Evolutionary conservation across 768 basidiomycete genomes (phyloP).

Genomic region (Kwoniella botswanensis): DNA sequence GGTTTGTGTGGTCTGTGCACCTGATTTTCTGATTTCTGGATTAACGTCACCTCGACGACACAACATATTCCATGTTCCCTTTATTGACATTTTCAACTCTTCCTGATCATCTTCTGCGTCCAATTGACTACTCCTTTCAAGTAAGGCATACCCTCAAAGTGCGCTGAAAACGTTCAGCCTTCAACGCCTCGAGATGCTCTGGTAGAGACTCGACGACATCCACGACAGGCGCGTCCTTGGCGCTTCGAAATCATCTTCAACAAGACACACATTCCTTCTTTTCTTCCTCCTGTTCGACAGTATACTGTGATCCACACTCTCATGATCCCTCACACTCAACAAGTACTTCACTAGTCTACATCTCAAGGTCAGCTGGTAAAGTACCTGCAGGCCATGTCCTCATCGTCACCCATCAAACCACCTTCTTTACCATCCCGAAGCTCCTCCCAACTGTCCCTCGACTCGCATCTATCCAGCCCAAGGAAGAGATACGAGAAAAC

Average conservation of each 20-base stretch:
- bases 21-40: too few species aligned
- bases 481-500: slow-evolving; percentile 13
- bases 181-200: background rate
- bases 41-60: slow-evolving; percentile 6
- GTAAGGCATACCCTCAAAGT: background rate
- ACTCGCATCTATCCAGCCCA: slow-evolving; percentile 22
- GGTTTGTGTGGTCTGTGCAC: background rate
- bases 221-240: slow-evolving; percentile 1
- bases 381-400: slow-evolving; percentile 10
- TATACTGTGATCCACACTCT: background rate
- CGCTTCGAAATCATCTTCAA: background rate
- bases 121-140: background rate
- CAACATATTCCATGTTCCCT: background rate
- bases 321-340: background rate
- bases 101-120: background rate
- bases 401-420: slow-evolving; percentile 13
- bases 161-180: background rate
- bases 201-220: background rate
- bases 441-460: slow-evolving; percentile 18
- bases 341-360: too few species aligned
- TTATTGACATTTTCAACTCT: background rate
- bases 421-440: slow-evolving; percentile 15
- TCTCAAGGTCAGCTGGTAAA: background rate
- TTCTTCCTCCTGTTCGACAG: background rate
- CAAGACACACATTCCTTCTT: background rate